Evolutionary conservation across 2,329 filamentous ascomycete genomes (phyloP).

Genomic region (Westerdykella ornata): DNA sequence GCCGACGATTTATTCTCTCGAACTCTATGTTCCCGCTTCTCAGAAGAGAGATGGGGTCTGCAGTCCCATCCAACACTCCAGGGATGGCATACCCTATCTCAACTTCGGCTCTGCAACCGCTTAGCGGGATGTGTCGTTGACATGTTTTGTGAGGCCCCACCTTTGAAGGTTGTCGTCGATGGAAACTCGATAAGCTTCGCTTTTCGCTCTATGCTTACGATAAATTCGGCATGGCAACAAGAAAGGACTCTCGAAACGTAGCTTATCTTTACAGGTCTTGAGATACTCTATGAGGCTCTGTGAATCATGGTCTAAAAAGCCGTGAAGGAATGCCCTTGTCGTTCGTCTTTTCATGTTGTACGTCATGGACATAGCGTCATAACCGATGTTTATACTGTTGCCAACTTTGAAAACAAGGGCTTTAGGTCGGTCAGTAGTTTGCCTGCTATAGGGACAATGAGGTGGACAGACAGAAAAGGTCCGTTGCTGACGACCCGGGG

Average conservation of each 20-base stretch:
- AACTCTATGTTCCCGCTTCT: constrained; percentile 2
- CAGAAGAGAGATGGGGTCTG: not conserved
- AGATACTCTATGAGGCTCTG: constrained; percentile 1
- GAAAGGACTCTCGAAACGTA: constrained; percentile 3
- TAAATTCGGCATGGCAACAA: constrained; percentile 5
- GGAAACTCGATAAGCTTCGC: constrained; percentile 5
- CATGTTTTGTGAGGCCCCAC: no score
- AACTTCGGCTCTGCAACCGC: constrained; percentile 2
- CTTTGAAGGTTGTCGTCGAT: constrained; percentile 4
- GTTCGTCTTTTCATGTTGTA: constrained; percentile 1
- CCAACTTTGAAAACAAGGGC: constrained; percentile 7
- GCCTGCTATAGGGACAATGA: not conserved
- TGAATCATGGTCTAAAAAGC: constrained; percentile 2
- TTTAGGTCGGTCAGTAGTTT: not conserved
- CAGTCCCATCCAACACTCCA: constrained; percentile 1
- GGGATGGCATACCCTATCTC: constrained; percentile 9
- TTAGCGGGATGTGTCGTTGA: no score
- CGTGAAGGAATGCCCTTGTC: constrained; percentile 6
- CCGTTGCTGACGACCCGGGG: not conserved
- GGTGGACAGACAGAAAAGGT: constrained; percentile 1
- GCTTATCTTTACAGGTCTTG: not conserved
- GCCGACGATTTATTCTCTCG: constrained; percentile 2
- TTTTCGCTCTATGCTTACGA: constrained; percentile 1
- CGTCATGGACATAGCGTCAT: constrained; percentile 8
- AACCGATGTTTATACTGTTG: constrained; percentile 5